Conservation (phyloP, 495 filamentous ascomycete species). For the Penicillium turbatum region DNA sequence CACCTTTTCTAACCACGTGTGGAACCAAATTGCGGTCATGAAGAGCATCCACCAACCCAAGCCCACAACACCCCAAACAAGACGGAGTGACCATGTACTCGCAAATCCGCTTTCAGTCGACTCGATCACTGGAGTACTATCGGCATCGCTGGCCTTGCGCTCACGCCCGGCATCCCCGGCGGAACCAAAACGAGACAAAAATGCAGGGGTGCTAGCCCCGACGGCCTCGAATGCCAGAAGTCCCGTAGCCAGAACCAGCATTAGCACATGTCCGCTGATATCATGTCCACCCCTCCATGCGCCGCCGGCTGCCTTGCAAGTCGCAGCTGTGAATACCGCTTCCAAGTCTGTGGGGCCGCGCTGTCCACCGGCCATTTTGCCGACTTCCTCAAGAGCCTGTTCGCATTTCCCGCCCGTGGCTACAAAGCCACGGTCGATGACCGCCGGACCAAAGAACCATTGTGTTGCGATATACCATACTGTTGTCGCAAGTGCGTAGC, state of each 20-base stretch:
- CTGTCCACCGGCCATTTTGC: conserved; percentile 14
- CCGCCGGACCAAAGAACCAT: conserved; percentile 89
- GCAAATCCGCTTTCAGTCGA: conserved; percentile 19
- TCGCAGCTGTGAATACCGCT: conserved; percentile 63
- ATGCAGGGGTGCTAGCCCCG: conserved; percentile 51
- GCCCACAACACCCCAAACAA: conserved; percentile 43
- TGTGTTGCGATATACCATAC: conserved; percentile 83
- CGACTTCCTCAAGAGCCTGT: conserved; percentile 27
- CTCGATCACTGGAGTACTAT: not conserved
- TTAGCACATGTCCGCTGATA: conserved; percentile 90
- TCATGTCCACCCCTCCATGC: conserved; percentile 87
- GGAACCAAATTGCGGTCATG: conserved; percentile 97
- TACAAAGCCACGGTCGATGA: conserved; percentile 82
- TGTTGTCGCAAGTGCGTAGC: conserved; percentile 66
- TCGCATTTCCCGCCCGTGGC: conserved; percentile 81
- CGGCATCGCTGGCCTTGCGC: conserved; percentile 41
- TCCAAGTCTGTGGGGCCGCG: conserved; percentile 31
- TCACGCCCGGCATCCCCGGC: conserved; percentile 39
- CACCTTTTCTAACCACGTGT: conserved; percentile 98
- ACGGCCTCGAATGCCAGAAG: conserved; percentile 76
- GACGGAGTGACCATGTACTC: conserved; percentile 48
- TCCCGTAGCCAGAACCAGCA: conserved; percentile 77
- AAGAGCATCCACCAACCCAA: conserved; percentile 90
- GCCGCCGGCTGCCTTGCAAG: conserved; percentile 78
- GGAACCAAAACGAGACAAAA: conserved; percentile 13